Conservation (phyloP, 768 basidiomycete species). For the Coprinellus micaceus region DNA sequence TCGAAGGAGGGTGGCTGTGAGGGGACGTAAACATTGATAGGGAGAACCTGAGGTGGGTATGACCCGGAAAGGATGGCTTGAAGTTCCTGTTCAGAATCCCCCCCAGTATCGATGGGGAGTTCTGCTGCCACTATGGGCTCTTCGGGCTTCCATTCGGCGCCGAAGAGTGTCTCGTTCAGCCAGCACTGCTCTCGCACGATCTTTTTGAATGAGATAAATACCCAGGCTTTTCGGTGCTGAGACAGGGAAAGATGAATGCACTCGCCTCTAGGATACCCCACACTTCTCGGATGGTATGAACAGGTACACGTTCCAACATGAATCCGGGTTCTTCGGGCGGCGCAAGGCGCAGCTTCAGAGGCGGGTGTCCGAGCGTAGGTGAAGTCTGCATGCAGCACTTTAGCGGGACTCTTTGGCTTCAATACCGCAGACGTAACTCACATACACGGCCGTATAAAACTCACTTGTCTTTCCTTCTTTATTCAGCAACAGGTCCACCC, state of each 20-base stretch:
- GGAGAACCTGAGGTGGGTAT: conserved; percentile 55
- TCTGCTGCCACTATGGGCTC: conserved; percentile 27
- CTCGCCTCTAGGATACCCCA: conserved; percentile 72
- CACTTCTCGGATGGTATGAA: conserved; percentile 68
- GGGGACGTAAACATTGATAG: conserved; percentile 68
- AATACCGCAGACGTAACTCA: conserved; percentile 30
- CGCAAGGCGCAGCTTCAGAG: conserved; percentile 61
- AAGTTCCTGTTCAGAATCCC: conserved; percentile 53
- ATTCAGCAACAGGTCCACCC: conserved; percentile 64
- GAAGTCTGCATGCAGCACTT: conserved; percentile 46
- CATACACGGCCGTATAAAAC: conserved; percentile 66
- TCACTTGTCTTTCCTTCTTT: conserved; percentile 49
- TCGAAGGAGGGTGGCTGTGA: conserved; percentile 39
- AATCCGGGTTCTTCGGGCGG: conserved; percentile 77
- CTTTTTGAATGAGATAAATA: conserved; percentile 27
- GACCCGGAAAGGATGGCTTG: conserved; percentile 63
- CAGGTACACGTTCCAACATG: conserved; percentile 64
- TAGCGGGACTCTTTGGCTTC: not conserved
- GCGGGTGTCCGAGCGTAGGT: conserved; percentile 64
- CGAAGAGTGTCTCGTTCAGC: conserved; percentile 68
- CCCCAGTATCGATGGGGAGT: conserved; percentile 24
- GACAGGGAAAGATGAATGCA: not conserved
- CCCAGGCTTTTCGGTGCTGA: not conserved
- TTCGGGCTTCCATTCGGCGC: conserved; percentile 63
- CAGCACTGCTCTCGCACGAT: conserved; percentile 82